These are phyloP conservation scores for Dovyalis caffra DNA, from an alignment of 345 rosid species.

Conservation along the genomic window DNA sequence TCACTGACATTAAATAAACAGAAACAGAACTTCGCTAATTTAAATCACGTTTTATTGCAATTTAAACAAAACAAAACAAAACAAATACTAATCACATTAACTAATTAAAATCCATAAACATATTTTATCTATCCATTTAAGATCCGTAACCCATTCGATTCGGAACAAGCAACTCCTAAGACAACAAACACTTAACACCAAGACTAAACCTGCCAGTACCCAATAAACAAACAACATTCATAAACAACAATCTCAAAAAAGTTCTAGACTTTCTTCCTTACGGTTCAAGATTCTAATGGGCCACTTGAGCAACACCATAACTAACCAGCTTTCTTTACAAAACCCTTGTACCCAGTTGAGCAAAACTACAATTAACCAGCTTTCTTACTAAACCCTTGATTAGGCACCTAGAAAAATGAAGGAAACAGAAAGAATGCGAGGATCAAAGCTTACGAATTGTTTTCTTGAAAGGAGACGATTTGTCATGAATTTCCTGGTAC, in stretches of 20 bases:
- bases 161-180: not conserved
- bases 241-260: not conserved
- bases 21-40: not conserved
- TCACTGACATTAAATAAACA: not conserved
- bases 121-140: not conserved
- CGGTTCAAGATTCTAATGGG: not conserved
- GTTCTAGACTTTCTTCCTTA: not conserved
- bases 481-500: slow-evolving; percentile 96
- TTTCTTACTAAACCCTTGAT: no score
- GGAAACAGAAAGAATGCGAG: not conserved
- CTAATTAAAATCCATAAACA: not conserved
- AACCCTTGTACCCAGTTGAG: not conserved
- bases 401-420: not conserved
- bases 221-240: not conserved
- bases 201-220: no score
- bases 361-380: not conserved
- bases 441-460: slow-evolving; percentile 67
- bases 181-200: not conserved
- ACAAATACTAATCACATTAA: not conserved
- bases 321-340: not conserved
- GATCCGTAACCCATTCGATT: not conserved
- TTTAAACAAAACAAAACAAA: not conserved
- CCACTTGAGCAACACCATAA: not conserved
- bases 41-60: not conserved
- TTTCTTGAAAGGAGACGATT: slow-evolving; percentile 98